Conservation (phyloP, 768 basidiomycete species). For the Leccinum ochraceum region DNA sequence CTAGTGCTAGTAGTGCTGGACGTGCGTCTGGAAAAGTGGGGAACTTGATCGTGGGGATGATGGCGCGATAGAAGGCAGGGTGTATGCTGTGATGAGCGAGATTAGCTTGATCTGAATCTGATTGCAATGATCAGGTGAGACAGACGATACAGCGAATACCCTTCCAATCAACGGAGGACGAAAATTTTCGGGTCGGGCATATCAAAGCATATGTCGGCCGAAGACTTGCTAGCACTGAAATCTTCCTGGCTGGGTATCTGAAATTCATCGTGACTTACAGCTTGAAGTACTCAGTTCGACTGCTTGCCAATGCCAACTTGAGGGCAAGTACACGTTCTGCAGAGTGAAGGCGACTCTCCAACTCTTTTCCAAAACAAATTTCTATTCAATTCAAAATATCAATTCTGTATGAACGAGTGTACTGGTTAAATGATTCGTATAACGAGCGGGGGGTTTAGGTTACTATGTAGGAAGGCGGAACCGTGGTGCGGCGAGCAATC, state of each 20-base stretch:
- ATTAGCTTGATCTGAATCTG: conserved; percentile 3
- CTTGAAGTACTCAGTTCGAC: neutral
- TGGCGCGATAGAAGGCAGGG: neutral
- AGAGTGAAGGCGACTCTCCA: too few species aligned
- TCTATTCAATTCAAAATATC: conserved; percentile 29
- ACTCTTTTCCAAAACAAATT: conserved; percentile 11
- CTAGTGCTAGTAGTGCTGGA: neutral
- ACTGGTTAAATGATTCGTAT: conserved; percentile 22
- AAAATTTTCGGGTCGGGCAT: neutral
- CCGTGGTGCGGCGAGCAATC: conserved; percentile 25
- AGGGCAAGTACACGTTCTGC: neutral
- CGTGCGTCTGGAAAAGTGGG: conserved; percentile 7
- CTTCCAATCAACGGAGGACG: neutral
- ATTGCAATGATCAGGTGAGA: conserved; percentile 16
- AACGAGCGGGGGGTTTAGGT: conserved; percentile 26
- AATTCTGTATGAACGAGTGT: conserved; percentile 28
- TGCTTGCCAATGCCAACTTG: neutral
- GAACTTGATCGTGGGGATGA: conserved; percentile 1
- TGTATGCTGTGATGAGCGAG: neutral
- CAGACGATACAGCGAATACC: conserved; percentile 6
- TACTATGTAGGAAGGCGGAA: conserved; percentile 18
- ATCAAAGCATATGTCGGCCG: conserved; percentile 13
- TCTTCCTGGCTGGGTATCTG: neutral
- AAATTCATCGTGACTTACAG: conserved; percentile 4
- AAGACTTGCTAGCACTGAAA: neutral